Conservation (phyloP, 1,284 basidiomycete genomes). For the Cutaneotrichosporon sp. region DNA sequence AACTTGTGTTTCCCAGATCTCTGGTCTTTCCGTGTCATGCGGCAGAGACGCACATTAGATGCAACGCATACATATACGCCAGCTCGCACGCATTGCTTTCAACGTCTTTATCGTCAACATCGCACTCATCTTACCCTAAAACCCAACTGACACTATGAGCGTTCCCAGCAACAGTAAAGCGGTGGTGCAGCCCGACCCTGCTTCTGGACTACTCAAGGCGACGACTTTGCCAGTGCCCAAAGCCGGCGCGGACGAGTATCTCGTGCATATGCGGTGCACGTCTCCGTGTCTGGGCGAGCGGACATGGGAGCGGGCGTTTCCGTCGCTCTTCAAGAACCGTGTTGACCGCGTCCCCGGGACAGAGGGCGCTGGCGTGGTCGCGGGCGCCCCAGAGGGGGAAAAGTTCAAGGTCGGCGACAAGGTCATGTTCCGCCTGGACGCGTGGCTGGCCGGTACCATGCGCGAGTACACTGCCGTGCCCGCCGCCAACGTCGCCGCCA, state of each 20-base stretch:
- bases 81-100: too few relatives aligned
- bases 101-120: too few relatives aligned
- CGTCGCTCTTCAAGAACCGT: background rate
- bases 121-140: too few relatives aligned
- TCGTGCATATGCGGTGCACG: conserved; percentile 6
- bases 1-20: too few relatives aligned
- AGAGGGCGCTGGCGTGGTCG: conserved; percentile 14
- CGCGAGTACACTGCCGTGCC: conserved; percentile 9
- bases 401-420: conserved; percentile 7
- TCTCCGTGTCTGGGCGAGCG: conserved; percentile 13
- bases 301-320: conserved; percentile 7
- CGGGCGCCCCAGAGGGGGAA: background rate
- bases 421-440: conserved; percentile 15
- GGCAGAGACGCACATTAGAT: too few relatives aligned
- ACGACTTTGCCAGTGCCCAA: conserved; percentile 3
- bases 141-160: too few relatives aligned
- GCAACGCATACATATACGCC: too few relatives aligned
- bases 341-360: conserved; percentile 13
- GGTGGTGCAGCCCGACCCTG: conserved; percentile 9
- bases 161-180: background rate
- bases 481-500: conserved; percentile 7
- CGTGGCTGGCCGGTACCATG: conserved; percentile 7
- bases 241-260: background rate
- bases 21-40: too few relatives aligned
- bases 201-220: background rate